Evolutionary conservation across 257 asterid genomes (phyloP).

Genomic region (Lithospermum erythrorhizon): DNA sequence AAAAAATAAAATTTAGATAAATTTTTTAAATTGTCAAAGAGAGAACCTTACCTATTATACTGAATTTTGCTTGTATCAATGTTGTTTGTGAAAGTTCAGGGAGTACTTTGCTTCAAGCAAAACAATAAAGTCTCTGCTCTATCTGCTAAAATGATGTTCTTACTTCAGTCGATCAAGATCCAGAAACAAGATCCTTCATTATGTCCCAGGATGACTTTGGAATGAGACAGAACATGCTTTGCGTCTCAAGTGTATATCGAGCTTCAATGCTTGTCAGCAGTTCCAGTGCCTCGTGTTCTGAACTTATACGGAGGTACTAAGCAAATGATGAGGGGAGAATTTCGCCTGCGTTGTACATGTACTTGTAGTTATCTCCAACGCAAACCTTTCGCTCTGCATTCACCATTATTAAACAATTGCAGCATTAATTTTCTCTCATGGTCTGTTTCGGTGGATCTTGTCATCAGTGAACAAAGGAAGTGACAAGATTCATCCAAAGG

Average conservation of each 20-base stretch:
- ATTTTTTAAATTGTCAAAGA: neutral
- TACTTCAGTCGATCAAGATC: slow-evolving; percentile 59
- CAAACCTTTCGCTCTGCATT: slow-evolving; percentile 64
- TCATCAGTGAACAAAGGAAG: neutral
- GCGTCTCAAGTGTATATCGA: slow-evolving; percentile 67
- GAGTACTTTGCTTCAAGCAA: slow-evolving; percentile 69
- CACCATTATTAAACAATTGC: neutral
- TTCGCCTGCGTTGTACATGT: slow-evolving; percentile 49
- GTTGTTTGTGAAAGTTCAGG: slow-evolving; percentile 87
- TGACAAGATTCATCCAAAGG: neutral
- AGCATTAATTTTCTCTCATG: neutral
- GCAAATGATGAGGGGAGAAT: slow-evolving; percentile 55
- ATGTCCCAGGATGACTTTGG: slow-evolving; percentile 81
- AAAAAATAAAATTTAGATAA: neutral
- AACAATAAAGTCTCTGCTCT: slow-evolving; percentile 59
- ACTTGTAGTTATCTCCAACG: slow-evolving; percentile 74
- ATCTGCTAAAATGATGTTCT: slow-evolving; percentile 55
- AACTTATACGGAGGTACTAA: slow-evolving; percentile 47
- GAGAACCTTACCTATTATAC: slow-evolving; percentile 42
- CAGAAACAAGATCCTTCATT: slow-evolving; percentile 69
- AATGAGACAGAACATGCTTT: slow-evolving; percentile 45
- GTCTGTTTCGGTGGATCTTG: neutral
- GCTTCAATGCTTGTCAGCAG: slow-evolving; percentile 76
- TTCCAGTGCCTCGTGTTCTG: slow-evolving; percentile 84
- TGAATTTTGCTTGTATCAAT: slow-evolving; percentile 78